Conservation (phyloP, 352 stramenopile species). For the Phytophthora quininea region DNA sequence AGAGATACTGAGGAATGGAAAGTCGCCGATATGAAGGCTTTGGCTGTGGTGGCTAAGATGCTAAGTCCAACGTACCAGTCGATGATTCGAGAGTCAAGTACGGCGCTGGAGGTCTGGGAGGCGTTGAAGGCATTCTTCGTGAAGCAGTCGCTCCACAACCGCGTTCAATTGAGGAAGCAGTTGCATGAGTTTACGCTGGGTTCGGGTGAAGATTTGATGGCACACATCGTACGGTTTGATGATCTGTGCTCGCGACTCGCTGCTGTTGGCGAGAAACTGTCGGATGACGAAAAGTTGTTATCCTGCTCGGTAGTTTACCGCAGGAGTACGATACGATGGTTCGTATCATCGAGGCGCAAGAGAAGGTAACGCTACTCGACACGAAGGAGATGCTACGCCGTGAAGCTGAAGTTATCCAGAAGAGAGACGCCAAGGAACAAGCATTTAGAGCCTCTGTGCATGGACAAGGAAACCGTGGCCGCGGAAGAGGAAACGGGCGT, state of each 20-base stretch:
- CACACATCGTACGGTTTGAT: slow-evolving; percentile 19
- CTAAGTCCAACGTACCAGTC: slow-evolving; percentile 5
- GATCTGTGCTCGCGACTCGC: slow-evolving; percentile 17
- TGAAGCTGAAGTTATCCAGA: slow-evolving; percentile 12
- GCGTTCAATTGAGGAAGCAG: slow-evolving; percentile 15
- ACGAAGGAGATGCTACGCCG: slow-evolving; percentile 29
- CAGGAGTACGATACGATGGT: slow-evolving; percentile 26
- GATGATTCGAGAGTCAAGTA: slow-evolving; percentile 8
- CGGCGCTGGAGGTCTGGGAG: slow-evolving; percentile 7
- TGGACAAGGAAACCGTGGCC: not conserved
- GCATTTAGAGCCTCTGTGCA: slow-evolving; percentile 6
- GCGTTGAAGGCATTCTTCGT: slow-evolving; percentile 10
- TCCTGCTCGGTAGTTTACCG: slow-evolving; percentile 17
- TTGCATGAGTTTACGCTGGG: slow-evolving; percentile 19
- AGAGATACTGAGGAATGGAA: slow-evolving; percentile 26
- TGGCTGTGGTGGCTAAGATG: slow-evolving; percentile 19
- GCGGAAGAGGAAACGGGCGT: not conserved
- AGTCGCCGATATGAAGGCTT: slow-evolving; percentile 22
- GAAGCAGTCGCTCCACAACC: slow-evolving; percentile 12
- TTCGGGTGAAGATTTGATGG: slow-evolving; percentile 15
- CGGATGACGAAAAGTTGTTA: slow-evolving; percentile 19
- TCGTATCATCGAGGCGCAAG: slow-evolving; percentile 19
- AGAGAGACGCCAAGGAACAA: slow-evolving; percentile 9
- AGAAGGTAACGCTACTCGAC: slow-evolving; percentile 15
- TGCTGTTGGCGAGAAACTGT: slow-evolving; percentile 16